Evolutionary conservation across 2,329 filamentous ascomycete genomes (phyloP).

Genomic region (Lithohypha guttulata): DNA sequence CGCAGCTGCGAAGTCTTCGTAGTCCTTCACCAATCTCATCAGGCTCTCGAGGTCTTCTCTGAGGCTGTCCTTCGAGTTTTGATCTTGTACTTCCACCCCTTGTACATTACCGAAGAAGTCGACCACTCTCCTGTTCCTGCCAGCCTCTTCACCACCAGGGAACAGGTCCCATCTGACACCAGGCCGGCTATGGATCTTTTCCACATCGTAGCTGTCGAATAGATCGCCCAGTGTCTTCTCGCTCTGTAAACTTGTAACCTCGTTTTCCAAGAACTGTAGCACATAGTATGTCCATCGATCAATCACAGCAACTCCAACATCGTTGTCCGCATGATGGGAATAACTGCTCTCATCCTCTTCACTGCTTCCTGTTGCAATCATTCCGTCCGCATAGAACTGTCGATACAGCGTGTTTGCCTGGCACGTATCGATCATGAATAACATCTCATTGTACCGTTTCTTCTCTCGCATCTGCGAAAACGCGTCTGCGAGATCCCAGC

Average conservation of each 20-base stretch:
- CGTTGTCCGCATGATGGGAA: conserved; percentile 94
- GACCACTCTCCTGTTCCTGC: conserved; percentile 70
- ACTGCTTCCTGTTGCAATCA: conserved; percentile 93
- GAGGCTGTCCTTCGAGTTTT: conserved; percentile 42
- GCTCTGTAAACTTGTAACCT: conserved; percentile 73
- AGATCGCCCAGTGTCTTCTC: conserved; percentile 87
- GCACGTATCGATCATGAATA: conserved; percentile 99
- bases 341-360: conserved; percentile 95
- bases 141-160: conserved; percentile 65
- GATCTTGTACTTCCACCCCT: conserved; percentile 76
- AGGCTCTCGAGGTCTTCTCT: conserved; percentile 63
- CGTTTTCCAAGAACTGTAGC: conserved; percentile 85
- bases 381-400: conserved; percentile 95
- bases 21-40: conserved; percentile 48
- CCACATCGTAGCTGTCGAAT: conserved; percentile 91
- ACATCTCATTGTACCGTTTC: conserved; percentile 93
- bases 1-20: conserved; percentile 14
- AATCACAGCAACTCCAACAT: conserved; percentile 95
- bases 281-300: conserved; percentile 99
- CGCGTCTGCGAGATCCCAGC: conserved; percentile 89
- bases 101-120: conserved; percentile 99
- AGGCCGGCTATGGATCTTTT: conserved; percentile 86
- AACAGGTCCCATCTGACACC: conserved; percentile 96
- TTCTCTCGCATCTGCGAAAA: conserved; percentile 99
- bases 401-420: conserved; percentile 99